A percentile compares a stretch with the other conserved stretches of the same genome.
phyloP scores from a whole-genome alignment of 169 alveolate genomes.

The Eimeria acervulina region DNA sequence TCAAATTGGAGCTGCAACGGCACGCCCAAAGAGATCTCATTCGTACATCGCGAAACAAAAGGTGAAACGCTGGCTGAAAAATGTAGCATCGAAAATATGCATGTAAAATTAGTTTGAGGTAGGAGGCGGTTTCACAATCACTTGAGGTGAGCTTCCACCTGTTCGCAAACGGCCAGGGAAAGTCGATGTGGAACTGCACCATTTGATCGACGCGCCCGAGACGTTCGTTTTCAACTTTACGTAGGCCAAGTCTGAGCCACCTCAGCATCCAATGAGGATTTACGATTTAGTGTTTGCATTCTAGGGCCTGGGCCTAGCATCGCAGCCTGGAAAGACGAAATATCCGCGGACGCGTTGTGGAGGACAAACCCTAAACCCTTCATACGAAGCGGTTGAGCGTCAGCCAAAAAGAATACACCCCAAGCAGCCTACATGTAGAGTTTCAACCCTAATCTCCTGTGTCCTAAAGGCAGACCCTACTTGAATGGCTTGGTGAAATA shows the following conservation, averaged over 20 bases:
- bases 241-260: conserved; percentile 78
- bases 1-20: neutral
- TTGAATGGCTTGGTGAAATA: conserved; percentile 80
- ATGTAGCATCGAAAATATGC: neutral
- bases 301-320: neutral
- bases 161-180: conserved; percentile 82
- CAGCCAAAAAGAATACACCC: neutral
- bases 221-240: conserved; percentile 26
- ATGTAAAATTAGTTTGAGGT: neutral
- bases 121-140: neutral
- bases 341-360: neutral
- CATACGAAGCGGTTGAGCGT: neutral
- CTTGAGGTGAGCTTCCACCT: conserved; percentile 53
- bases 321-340: neutral
- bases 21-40: neutral
- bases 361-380: neutral
- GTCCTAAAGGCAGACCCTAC: conserved; percentile 50
- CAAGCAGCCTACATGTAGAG: neutral
- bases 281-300: neutral
- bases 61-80: neutral
- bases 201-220: conserved; percentile 82
- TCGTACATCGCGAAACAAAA: neutral
- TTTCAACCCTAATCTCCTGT: neutral
- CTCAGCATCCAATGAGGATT: neutral
- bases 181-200: conserved; percentile 82